Base-by-base conservation (phyloP, 2,329 filamentous ascomycete species). In the Chalara sp. region DNA sequence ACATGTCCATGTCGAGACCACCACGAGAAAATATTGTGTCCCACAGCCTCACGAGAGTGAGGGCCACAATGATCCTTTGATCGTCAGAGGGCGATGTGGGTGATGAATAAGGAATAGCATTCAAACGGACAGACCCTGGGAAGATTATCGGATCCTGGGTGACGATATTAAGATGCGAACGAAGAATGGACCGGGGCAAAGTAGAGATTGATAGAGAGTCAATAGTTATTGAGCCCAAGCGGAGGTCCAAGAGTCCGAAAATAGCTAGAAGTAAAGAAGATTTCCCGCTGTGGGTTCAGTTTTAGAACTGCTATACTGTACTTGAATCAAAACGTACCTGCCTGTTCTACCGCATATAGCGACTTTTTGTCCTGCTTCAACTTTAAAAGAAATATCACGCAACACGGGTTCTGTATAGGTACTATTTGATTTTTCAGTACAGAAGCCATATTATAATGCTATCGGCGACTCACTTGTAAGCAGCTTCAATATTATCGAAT, bases 261-360 rank as follows among this genome's bases (percentile, higher is more conserved):
- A 39, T 10, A 39, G 35, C 13, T 10, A 39, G 35, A 11, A 39
- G 35, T 10, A 39, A 13, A 39, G 35, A 39, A 11, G 35, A 39
- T 39, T 39, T 39, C 10, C 35, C 35, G 3, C 35, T 39, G 13
- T 11, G 35, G 35, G 3, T 11, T 39, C 10, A 10, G 10, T 10
- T 39, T 39, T 3, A 39, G 35, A 39, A 39, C 13, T 3, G 35
- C 35, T 39, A 39, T 39, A 11, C 35, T 39, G 13, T 39, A 13
- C 35, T 11, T 10, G 35, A 39, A 11, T 39, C 13, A 11, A 39
- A 10, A 29, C 28, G 7, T 47, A 50, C 28, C 50, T 52, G 32
- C 76, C 77, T 3, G 74, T 80, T 5, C 78, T 71, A 1, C 78
- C 78, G 35, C 74, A 76, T 5, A 80, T 65, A 2, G 72, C 69